Evolutionary conservation across 2,329 filamentous ascomycete genomes (phyloP).

Genomic region (Pyrenophora tritici-repentis): DNA sequence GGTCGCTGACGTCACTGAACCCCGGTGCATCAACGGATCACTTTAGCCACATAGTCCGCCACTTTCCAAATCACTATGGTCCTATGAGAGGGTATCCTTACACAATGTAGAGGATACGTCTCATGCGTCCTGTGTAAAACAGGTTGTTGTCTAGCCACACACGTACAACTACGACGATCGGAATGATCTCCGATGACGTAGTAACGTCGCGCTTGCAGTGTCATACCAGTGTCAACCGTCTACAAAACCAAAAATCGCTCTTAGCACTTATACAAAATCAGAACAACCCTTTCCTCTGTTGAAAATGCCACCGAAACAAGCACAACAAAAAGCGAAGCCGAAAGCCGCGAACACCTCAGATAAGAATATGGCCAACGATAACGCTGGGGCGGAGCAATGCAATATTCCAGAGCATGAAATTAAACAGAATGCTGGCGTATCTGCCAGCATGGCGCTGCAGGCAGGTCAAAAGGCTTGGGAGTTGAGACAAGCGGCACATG

Average conservation of each 20-base stretch:
- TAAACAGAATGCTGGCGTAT: slow-evolving; percentile 47
- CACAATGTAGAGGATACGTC: background rate
- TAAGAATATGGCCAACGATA: slow-evolving; percentile 17
- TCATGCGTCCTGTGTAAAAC: slow-evolving; percentile 3
- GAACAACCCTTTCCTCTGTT: background rate
- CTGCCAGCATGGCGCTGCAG: slow-evolving; percentile 45
- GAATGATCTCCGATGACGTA: slow-evolving; percentile 11
- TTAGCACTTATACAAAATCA: slow-evolving; percentile 1
- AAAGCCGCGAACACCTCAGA: slow-evolving; percentile 5
- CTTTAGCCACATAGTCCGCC: background rate
- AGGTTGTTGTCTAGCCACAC: slow-evolving; percentile 10
- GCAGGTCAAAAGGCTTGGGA: slow-evolving; percentile 48
- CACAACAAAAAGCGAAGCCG: slow-evolving; percentile 13
- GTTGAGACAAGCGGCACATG: slow-evolving; percentile 47
- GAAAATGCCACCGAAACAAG: slow-evolving; percentile 13
- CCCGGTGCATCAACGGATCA: background rate
- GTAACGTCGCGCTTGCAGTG: slow-evolving; percentile 1
- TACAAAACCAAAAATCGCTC: slow-evolving; percentile 1
- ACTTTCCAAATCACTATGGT: background rate
- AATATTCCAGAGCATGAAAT: slow-evolving; percentile 44
- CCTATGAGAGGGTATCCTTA: slow-evolving; percentile 2
- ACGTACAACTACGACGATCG: slow-evolving; percentile 2
- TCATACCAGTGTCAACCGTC: slow-evolving; percentile 1
- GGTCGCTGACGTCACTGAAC: slow-evolving; percentile 10
- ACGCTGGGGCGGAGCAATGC: slow-evolving; percentile 13